These are phyloP conservation scores for Colletotrichum limetticola DNA, from an alignment of 2,329 filamentous ascomycete genomes.

Conservation along the genomic window DNA sequence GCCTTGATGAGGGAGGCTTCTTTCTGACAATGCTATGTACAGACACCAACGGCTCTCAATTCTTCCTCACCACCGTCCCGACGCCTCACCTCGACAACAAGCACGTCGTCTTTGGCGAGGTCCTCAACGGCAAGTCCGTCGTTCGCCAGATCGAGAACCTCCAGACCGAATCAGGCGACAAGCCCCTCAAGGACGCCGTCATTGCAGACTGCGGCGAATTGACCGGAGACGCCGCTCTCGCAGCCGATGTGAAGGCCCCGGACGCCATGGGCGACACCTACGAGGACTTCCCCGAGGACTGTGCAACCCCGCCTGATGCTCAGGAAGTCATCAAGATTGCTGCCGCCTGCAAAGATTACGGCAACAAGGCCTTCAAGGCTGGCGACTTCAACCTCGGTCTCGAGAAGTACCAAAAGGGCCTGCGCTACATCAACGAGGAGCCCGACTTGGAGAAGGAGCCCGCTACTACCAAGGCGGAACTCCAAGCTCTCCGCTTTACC, in stretches of 20 bases:
- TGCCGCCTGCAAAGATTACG: conserved; percentile 86
- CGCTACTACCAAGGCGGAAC: conserved; percentile 71
- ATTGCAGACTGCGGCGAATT: conserved; percentile 91
- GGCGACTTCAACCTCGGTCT: conserved; percentile 77
- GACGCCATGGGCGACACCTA: conserved; percentile 90
- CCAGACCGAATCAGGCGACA: conserved; percentile 78
- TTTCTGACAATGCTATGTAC: conserved; percentile 23
- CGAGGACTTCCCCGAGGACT: conserved; percentile 96
- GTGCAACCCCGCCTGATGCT: conserved; percentile 70
- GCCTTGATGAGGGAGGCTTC: not conserved
- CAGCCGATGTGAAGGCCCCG: conserved; percentile 74
- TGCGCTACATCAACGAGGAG: conserved; percentile 90
- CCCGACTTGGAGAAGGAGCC: conserved; percentile 79
- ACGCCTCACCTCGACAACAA: conserved; percentile 96
- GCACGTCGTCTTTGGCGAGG: conserved; percentile 97
- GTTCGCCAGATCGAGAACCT: conserved; percentile 91
- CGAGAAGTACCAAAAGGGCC: conserved; percentile 93
- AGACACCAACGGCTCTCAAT: conserved; percentile 97
- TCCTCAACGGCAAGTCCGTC: conserved; percentile 90
- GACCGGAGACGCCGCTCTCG: conserved; percentile 73
- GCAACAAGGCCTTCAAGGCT: conserved; percentile 91
- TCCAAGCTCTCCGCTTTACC: conserved; percentile 79
- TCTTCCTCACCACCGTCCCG: conserved; percentile 96
- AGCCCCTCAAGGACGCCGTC: conserved; percentile 77
- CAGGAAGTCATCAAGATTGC: conserved; percentile 81